phyloP scores from a whole-genome alignment of 129 eudicot genomes.

The Flaveria brownii region DNA sequence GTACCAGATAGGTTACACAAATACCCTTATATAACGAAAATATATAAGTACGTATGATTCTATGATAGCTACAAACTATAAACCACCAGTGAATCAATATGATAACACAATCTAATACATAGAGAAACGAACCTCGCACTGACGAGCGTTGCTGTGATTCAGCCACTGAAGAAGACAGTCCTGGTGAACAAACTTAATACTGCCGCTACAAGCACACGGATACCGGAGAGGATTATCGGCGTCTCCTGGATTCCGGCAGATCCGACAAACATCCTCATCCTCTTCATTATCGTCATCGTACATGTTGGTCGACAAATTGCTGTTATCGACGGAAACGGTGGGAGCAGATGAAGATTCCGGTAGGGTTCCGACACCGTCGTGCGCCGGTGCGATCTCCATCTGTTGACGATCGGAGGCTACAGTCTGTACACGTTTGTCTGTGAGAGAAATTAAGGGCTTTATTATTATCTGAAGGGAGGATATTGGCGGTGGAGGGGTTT shows the following conservation, averaged over 20 bases:
- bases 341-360: constrained; percentile 26
- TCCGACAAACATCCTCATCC: constrained; percentile 83
- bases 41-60: too few relatives aligned
- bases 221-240: constrained; percentile 78
- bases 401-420: constrained; percentile 9
- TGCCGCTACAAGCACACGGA: constrained; percentile 89
- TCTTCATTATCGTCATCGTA: constrained; percentile 58
- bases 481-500: background rate
- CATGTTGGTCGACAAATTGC: background rate
- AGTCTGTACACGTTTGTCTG: background rate
- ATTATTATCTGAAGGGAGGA: background rate
- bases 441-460: background rate
- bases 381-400: constrained; percentile 54
- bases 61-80: background rate
- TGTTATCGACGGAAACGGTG: background rate
- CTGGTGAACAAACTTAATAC: constrained; percentile 84
- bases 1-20: background rate
- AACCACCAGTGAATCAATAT: background rate
- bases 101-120: background rate
- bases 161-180: constrained; percentile 94
- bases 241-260: constrained; percentile 81
- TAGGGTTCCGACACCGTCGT: constrained; percentile 26
- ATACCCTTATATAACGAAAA: too few relatives aligned
- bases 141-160: constrained; percentile 77
- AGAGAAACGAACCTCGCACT: constrained; percentile 57